Base-by-base conservation (phyloP, 129 eudicot species). In the Escallonia rubra region DNA sequence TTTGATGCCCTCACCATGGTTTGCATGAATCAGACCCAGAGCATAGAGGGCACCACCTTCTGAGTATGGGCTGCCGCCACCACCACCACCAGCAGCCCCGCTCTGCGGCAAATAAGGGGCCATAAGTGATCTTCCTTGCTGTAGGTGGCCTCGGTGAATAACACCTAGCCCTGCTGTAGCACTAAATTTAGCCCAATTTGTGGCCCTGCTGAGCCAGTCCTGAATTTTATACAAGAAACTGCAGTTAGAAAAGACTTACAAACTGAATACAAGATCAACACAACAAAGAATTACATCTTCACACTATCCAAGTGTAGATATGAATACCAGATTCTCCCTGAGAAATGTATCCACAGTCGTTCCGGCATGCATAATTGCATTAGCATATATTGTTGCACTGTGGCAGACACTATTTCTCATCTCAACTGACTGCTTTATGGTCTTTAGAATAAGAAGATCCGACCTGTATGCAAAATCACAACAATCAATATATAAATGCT, bases 1-100 rank as follows among this genome's bases (percentile, higher is more conserved):
- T 58, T 93, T 93, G 78, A 93, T 93, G 73, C 98, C 98, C 79
- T 89, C 98, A 8, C 98, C 98, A 12, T 93, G 98, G 80, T 93
- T 93, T 66, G 98, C 98, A 78, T 93, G 98, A 69, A 93, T 93
- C 53, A 93, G 72, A 66, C 98, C 98, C 9, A 93, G 73, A 41
- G 98, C 98, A 76, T 93, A 93, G 34, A 93, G 82, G 38, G 98
- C 98, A 49, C 98, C 98, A 57, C 98, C 98, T 84, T 93, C 98
- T 41, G 98, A 93, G 67, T 86, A 93, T 16, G 98, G 98, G 72
- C 98, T 89, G 47, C 96, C 96, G 55, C 90, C 96, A 68, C 96
- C 88, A 54, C 96, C 91, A 59, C 90, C 96, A 72, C 96, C 88
- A 54, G 95, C 91, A 14, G 96, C 77, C 57, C 95, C 98, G 61